Evolutionary conservation across 2,329 filamentous ascomycete genomes (phyloP), one percentile per base, ranked within the genome.

Genomic region (Scorias spongiosa): DNA sequence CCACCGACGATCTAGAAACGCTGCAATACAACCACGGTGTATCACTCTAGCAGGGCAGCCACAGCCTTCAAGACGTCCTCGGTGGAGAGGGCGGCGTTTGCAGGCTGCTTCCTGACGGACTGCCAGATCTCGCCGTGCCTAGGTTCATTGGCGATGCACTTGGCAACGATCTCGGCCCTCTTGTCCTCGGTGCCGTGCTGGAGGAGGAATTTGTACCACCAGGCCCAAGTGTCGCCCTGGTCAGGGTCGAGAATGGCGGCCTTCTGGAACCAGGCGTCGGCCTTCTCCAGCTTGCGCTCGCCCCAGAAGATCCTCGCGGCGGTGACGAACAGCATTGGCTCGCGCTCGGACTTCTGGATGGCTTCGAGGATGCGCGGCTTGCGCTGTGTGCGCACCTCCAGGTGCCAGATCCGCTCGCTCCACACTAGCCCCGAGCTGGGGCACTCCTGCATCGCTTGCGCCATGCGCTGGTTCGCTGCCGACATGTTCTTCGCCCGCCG

Each of bases 131-230:
- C 91, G 11, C 91, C 91, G 62, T 98, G 87, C 54, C 80, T 79
- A 2, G 93, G 93, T 63, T 96, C 91, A 45, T 80, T 88, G 41
- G 81, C 66, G 29, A 83, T 71, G 54, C 84, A 88, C 66, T 93
- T 94, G 45, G 70, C 71, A 5, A 94, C 62, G 29, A 95, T 81
- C 58, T 96, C 91, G 28, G 71, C 75, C 56, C 82, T 74, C 78
- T 96, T 98, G 69, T 94, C 89, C 58, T 86, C 81, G 5, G 87
- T 95, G 9, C 91, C 93, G 65, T 98, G 88, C 69, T 95, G 85
- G 52, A 79, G 61, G 51, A 96, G 59, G 62, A 96, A 98, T 63
- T 89, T 88, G 63, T 87, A 91, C 63, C 95, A 98, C 89, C 89
- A 98, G 15, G 87, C 89, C 93, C 93, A 98, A 10, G 80, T 84